Evolutionary conservation across 2,329 filamentous ascomycete species (phyloP), one percentile per base, ranked within the genome.

Genomic region (Lomentospora prolificans): DNA sequence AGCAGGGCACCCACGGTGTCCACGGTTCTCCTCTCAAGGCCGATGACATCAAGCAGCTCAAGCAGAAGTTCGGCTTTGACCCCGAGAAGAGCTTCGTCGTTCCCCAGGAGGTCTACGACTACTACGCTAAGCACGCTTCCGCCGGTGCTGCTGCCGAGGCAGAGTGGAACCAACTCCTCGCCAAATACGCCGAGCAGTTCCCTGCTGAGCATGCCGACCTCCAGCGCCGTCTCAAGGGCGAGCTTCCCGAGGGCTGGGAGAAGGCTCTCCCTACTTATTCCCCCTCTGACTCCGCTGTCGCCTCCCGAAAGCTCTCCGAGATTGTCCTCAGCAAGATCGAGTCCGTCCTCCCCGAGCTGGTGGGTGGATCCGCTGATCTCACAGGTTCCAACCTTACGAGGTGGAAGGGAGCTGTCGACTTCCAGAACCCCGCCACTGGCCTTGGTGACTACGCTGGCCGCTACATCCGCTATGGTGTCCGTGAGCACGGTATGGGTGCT

Each of bases 351-450:
- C 94, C 94, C 63, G 94, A 97, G 75, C 85, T 99, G 58, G 74
- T 99, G 59, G 95, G 92, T 71, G 94, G 94, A 66, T 99, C 94
- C 62, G 94, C 94, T 65, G 94, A 99, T 81, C 75, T 99, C 80
- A 99, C 94, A 70, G 90, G 90, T 69, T 97, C 94, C 70, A 99
- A 99, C 84, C 86, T 97, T 79, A 99, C 94, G 64, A 86, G 91
- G 71, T 96, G 91, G 90, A 99, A 97, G 87, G 82, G 84, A 56
- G 92, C 94, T 57, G 84, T 92, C 63, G 94, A 99, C 80, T 97
- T 99, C 86, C 94, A 99, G 80, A 89, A 91, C 61, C 89, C 90
- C 58, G 79, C 82, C 66, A 86, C 83, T 61, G 87, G 87, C 61
- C 87, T 99, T 65, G 94, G 94, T 69, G 85, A 92, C 75, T 96